phyloP scores from a whole-genome alignment of 768 basidiomycete genomes.

The Phanerochaete carnosa region DNA sequence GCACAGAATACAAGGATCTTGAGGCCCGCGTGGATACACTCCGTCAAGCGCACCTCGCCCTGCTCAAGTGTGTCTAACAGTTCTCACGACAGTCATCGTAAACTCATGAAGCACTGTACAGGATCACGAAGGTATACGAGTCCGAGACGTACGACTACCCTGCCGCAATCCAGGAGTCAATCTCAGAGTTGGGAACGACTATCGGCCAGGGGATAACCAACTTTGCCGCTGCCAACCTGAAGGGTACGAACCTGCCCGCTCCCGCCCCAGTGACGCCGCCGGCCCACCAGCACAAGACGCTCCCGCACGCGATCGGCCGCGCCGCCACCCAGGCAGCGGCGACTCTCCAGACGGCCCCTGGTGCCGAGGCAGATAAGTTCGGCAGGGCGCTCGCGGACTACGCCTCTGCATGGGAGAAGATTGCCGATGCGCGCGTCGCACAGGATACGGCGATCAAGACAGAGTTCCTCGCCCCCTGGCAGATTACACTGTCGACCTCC shows the following conservation, averaged over 20 bases:
- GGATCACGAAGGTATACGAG: constrained; percentile 87
- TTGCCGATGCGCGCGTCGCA: constrained; percentile 70
- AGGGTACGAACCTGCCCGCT: constrained; percentile 82
- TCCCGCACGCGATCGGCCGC: constrained; percentile 90
- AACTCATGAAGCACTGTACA: constrained; percentile 26
- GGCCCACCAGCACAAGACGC: constrained; percentile 83
- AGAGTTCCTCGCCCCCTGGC: constrained; percentile 80
- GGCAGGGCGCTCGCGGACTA: constrained; percentile 78
- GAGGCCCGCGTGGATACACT: constrained; percentile 94
- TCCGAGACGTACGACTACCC: constrained; percentile 89
- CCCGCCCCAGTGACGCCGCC: constrained; percentile 60
- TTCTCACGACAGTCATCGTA: constrained; percentile 3
- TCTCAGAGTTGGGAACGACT: constrained; percentile 65
- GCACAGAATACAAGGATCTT: constrained; percentile 92
- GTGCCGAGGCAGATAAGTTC: constrained; percentile 59
- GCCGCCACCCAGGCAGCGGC: constrained; percentile 64
- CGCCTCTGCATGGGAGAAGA: constrained; percentile 80
- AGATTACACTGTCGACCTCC: constrained; percentile 78
- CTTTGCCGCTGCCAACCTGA: constrained; percentile 85
- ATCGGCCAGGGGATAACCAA: constrained; percentile 75
- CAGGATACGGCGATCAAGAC: constrained; percentile 73
- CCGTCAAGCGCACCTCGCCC: constrained; percentile 63
- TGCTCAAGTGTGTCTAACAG: constrained; percentile 67
- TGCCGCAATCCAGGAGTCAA: constrained; percentile 79
- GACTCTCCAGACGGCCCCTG: constrained; percentile 40